Percentiles rank a stretch among this genome's conserved stretches.
Evolutionary conservation across 345 rosid species (phyloP).

Genomic region (Mallotus nudiflorus): DNA sequence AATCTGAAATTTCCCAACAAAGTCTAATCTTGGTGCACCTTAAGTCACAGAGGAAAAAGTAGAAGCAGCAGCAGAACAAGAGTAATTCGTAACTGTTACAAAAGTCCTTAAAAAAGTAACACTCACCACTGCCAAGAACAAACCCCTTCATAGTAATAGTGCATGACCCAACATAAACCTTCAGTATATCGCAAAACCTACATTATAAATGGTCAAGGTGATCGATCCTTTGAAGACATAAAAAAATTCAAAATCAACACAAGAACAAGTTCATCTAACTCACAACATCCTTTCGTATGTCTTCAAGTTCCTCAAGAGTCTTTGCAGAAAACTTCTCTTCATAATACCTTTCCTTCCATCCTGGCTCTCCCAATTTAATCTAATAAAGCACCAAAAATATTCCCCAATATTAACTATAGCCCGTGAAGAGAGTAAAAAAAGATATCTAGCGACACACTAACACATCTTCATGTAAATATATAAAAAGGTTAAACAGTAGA

Average conservation of each 20-base stretch:
- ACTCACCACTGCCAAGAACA: slow-evolving; percentile 98
- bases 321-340: slow-evolving; percentile 70
- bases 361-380: slow-evolving; percentile 78
- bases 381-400: slow-evolving; percentile 22
- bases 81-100: neutral
- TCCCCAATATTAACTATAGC: neutral
- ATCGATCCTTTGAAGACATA: neutral
- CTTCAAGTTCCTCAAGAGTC: slow-evolving; percentile 67
- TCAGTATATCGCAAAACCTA: slow-evolving; percentile 82
- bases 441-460: neutral
- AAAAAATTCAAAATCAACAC: slow-evolving; percentile 10
- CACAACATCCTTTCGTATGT: slow-evolving; percentile 81
- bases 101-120: slow-evolving; percentile 5
- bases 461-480: neutral
- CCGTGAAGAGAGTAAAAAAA: neutral
- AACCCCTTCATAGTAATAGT: slow-evolving; percentile 92
- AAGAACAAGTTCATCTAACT: slow-evolving; percentile 29
- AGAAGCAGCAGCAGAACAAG: neutral
- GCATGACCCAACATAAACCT: slow-evolving; percentile 99
- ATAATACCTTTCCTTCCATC: slow-evolving; percentile 98
- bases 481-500: neutral
- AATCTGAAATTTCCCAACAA: neutral
- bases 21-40: neutral
- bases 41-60: neutral
- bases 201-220: slow-evolving; percentile 23